phyloP scores from a whole-genome alignment of 2,329 filamentous ascomycete species.

The Macrophomina pseudophaseolina region DNA sequence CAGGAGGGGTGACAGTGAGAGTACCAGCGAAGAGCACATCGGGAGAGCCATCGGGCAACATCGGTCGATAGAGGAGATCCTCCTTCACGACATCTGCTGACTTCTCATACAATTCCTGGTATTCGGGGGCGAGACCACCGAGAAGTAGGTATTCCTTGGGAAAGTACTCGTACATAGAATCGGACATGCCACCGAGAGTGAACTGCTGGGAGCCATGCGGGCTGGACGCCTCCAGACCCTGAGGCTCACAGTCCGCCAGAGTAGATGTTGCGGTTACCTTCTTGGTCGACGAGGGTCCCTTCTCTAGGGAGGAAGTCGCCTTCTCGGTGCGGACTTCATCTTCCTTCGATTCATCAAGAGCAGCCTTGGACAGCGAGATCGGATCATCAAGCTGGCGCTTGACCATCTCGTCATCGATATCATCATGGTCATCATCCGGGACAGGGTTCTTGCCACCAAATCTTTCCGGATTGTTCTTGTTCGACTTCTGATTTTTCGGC shows the following conservation, averaged over 20 bases:
- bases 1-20: conserved; percentile 16
- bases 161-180: conserved; percentile 51
- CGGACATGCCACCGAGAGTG: conserved; percentile 48
- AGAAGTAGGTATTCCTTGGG: conserved; percentile 56
- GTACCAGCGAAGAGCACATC: conserved; percentile 49
- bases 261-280: conserved; percentile 21
- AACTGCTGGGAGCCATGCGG: conserved; percentile 36
- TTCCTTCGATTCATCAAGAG: background rate
- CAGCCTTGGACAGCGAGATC: conserved; percentile 15
- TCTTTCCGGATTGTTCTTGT: conserved; percentile 14
- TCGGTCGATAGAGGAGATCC: conserved; percentile 56
- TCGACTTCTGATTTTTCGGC: conserved; percentile 32
- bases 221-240: conserved; percentile 7
- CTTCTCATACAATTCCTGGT: conserved; percentile 63
- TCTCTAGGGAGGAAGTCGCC: background rate
- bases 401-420: background rate
- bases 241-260: conserved; percentile 32
- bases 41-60: conserved; percentile 48
- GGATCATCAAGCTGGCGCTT: conserved; percentile 21
- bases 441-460: conserved; percentile 25
- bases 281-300: background rate
- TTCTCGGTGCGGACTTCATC: conserved; percentile 23
- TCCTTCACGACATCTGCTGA: conserved; percentile 49
- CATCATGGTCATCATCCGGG: conserved; percentile 19
- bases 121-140: conserved; percentile 52